phyloP scores from a whole-genome alignment of 768 basidiomycete genomes.

The Suillus weaverae region DNA sequence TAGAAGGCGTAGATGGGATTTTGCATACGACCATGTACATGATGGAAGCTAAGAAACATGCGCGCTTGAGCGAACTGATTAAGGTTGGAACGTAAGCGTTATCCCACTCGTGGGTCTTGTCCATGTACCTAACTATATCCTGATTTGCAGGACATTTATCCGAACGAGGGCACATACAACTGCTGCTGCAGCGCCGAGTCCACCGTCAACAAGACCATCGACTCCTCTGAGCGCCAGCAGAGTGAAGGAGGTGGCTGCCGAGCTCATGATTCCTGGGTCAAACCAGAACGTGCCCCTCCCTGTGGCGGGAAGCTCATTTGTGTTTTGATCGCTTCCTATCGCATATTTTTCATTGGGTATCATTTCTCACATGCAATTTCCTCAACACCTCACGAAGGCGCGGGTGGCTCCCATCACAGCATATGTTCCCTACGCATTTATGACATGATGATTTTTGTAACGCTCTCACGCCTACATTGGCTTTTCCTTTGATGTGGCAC shows the following conservation, averaged over 20 bases:
- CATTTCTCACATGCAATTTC: not conserved
- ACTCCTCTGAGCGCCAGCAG: slow-evolving; percentile 57
- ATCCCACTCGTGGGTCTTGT: slow-evolving; percentile 10
- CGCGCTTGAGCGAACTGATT: slow-evolving; percentile 53
- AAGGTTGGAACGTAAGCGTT: slow-evolving; percentile 49
- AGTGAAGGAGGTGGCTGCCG: slow-evolving; percentile 64
- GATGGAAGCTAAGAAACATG: slow-evolving; percentile 52
- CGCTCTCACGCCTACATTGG: not conserved
- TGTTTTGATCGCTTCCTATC: not conserved
- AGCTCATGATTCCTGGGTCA: slow-evolving; percentile 14
- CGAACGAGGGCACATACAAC: slow-evolving; percentile 39
- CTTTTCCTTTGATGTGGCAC: not conserved
- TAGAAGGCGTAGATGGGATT: slow-evolving; percentile 33
- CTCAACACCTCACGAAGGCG: not conserved
- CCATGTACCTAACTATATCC: slow-evolving; percentile 3
- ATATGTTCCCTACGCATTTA: not conserved
- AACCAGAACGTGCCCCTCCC: not conserved
- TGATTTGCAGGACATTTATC: slow-evolving; percentile 29
- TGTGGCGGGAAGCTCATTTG: not conserved
- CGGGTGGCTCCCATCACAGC: not conserved
- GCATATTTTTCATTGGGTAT: not conserved
- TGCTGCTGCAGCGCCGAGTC: slow-evolving; percentile 18
- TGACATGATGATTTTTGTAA: not conserved
- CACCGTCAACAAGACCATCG: slow-evolving; percentile 12
- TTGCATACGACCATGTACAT: slow-evolving; percentile 56